phyloP scores from a whole-genome alignment of 345 rosid genomes.

The Adansonia digitata region DNA sequence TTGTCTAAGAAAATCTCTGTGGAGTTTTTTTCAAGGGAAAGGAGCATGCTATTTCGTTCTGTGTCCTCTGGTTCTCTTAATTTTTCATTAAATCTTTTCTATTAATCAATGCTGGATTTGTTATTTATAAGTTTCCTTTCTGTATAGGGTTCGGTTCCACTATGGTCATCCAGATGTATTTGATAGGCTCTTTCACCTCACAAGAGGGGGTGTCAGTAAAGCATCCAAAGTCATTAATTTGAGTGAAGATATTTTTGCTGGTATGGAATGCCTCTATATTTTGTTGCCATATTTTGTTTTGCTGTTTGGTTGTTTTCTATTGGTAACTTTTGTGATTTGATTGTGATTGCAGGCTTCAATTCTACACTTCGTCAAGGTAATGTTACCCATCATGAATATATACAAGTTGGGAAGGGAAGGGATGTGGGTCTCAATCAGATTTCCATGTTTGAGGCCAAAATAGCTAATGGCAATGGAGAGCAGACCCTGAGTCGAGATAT shows the following conservation, averaged over 20 bases:
- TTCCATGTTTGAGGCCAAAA: slow-evolving; percentile 99
- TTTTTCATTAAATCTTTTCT: neutral
- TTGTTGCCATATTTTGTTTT: slow-evolving; percentile 2
- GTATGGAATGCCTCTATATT: slow-evolving; percentile 30
- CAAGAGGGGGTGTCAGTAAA: slow-evolving; percentile 98
- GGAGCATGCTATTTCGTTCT: neutral
- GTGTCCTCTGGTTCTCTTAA: neutral
- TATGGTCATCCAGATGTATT: slow-evolving; percentile 99
- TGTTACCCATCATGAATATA: slow-evolving; percentile 98
- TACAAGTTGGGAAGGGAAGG: slow-evolving; percentile 99
- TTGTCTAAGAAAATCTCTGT: neutral
- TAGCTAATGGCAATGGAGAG: slow-evolving; percentile 98
- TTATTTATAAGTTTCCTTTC: neutral
- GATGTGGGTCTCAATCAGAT: slow-evolving; percentile 99
- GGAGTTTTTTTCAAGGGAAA: neutral
- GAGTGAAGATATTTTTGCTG: slow-evolving; percentile 99
- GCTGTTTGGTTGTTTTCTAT: neutral
- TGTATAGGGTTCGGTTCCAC: slow-evolving; percentile 91
- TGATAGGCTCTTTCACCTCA: slow-evolving; percentile 95
- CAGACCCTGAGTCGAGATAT: slow-evolving; percentile 95
- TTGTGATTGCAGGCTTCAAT: slow-evolving; percentile 66
- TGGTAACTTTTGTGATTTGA: slow-evolving; percentile 4
- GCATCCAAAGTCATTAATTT: slow-evolving; percentile 95
- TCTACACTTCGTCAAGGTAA: slow-evolving; percentile 99
- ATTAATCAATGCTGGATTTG: neutral